Conservation (phyloP, 805 yeast genomes). For the Suhomyces prunicola region DNA sequence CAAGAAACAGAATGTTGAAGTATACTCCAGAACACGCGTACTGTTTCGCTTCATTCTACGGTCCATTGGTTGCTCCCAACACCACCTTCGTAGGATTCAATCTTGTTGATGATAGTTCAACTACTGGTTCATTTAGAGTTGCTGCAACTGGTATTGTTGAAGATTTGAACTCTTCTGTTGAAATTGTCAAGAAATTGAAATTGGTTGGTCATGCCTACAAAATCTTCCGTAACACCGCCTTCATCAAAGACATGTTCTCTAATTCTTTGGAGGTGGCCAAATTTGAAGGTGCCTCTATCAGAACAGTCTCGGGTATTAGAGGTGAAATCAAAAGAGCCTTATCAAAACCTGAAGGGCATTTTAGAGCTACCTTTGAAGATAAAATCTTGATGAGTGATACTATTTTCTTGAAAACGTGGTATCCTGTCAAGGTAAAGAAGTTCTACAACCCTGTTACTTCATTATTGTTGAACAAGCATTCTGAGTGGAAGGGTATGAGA, state of each 20-base stretch:
- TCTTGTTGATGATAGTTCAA: conserved; percentile 74
- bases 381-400: conserved; percentile 88
- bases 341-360: conserved; percentile 91
- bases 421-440: conserved; percentile 84
- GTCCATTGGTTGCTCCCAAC: conserved; percentile 95
- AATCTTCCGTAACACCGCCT: conserved; percentile 93
- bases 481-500: conserved; percentile 95
- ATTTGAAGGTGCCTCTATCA: conserved; percentile 95
- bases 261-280: conserved; percentile 93
- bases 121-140: conserved; percentile 88
- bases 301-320: conserved; percentile 94
- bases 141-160: conserved; percentile 97
- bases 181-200: conserved; percentile 93
- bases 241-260: conserved; percentile 93
- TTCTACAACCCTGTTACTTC: conserved; percentile 97
- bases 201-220: conserved; percentile 93
- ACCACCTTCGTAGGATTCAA: conserved; percentile 97
- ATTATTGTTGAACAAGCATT: conserved; percentile 68
- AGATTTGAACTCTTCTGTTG: conserved; percentile 85
- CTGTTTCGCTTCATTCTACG: conserved; percentile 93
- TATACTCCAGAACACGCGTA: conserved; percentile 98
- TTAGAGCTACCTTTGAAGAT: conserved; percentile 96
- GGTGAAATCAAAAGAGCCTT: conserved; percentile 97
- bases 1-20: conserved; percentile 95
- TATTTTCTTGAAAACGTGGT: conserved; percentile 91